Evolutionary conservation across 257 asterid genomes (phyloP), one percentile per base, ranked within the genome.

Genomic region (Schizonepeta tenuifolia): DNA sequence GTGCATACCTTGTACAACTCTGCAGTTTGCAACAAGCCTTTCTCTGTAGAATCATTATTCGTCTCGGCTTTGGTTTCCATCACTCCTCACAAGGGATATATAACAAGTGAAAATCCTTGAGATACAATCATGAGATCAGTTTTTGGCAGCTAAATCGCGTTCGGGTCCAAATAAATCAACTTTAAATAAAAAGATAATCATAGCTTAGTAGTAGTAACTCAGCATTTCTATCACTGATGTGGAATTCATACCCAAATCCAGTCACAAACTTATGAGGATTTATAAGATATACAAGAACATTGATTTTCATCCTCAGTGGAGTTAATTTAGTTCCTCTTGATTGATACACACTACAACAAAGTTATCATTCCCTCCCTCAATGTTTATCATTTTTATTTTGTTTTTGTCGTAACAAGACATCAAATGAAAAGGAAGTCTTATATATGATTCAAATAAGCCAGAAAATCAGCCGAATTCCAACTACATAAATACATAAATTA

Each of bases 1-100:
- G 50, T 12, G 46, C 65, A 7, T 72, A 44, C 86, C 84, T 77
- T 21, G 47, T 83, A 86, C 33, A 86, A 72, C 69, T 81, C 84
- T 18, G 73, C 22, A 8, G 81, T 79, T 62, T 73, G 83, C 78
- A 83, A 77, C 70, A 83, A 64, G 46, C 86, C 82, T 70, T 82
- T 76, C 33, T 70, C 73, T 10, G 44, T 46, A n/a, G 41, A 38
- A 11, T 13, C n/a, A 41, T 0, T n/a, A 41, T 3, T 33, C 2
- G 8, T 54, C 53, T 38, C 71, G 9, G 44, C 36, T n/a, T 77
- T 71, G 58, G 28, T 56, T 65, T 60, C 84, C 87, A 85, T 82
- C 68, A 28, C 72, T 77, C 71, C 46, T 65, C 15, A 71, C 33
- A 58, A 70, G 51, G 64, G 14, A 6, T 17, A 17, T 43, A 13